A percentile compares a stretch with the other conserved stretches of the same genome.
Evolutionary conservation across 1,139 yeast species (phyloP).

Genomic region (Yamadazyma aaseri): DNA sequence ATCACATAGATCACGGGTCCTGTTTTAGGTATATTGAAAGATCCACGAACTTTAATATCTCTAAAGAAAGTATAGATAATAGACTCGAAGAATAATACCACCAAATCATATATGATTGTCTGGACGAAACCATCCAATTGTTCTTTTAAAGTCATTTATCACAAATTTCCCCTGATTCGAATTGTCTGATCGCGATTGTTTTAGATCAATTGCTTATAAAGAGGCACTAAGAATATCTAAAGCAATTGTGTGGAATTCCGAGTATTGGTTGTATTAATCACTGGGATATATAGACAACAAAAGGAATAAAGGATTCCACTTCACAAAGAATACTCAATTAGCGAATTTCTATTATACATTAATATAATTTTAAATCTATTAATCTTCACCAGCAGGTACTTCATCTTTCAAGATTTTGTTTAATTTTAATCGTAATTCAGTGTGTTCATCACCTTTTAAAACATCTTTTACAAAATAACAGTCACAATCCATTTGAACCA

Average conservation of each 20-base stretch:
- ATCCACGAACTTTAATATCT: slow-evolving; percentile 40
- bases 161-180: too few species aligned
- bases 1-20: slow-evolving; percentile 46
- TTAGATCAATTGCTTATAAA: too few species aligned
- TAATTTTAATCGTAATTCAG: slow-evolving; percentile 76
- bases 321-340: too few species aligned
- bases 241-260: too few species aligned
- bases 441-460: slow-evolving; percentile 76
- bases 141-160: not conserved
- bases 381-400: slow-evolving; percentile 96
- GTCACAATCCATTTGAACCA: slow-evolving; percentile 94
- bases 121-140: slow-evolving; percentile 5
- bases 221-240: too few species aligned
- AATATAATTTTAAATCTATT: too few species aligned
- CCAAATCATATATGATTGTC: slow-evolving; percentile 30
- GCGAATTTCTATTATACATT: too few species aligned
- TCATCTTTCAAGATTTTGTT: slow-evolving; percentile 82
- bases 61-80: slow-evolving; percentile 44
- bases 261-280: too few species aligned
- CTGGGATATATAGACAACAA: too few species aligned
- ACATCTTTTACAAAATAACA: slow-evolving; percentile 77
- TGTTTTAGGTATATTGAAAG: slow-evolving; percentile 37
- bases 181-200: too few species aligned
- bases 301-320: too few species aligned
- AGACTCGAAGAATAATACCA: slow-evolving; percentile 34